A percentile compares a stretch with the other conserved stretches of the same genome.
Conservation (phyloP, 2,329 filamentous ascomycete genomes). For the Ophiocordyceps robertsii region DNA sequence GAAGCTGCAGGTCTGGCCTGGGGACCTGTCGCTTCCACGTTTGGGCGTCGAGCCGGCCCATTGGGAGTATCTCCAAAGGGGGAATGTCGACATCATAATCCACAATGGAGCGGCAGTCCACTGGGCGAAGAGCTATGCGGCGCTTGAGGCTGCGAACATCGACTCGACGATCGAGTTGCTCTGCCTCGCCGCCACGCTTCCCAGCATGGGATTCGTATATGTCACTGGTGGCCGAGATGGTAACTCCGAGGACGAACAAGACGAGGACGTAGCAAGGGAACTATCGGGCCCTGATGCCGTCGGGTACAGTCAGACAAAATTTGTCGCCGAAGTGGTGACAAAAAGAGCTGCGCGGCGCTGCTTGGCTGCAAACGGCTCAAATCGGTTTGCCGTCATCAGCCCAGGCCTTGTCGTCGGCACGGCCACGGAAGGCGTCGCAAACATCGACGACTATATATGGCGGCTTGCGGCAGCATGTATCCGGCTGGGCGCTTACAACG, state of each 20-base stretch:
- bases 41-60: not conserved
- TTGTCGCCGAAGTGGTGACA: conserved; percentile 9
- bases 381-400: not conserved
- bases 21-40: conserved; percentile 1
- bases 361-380: not conserved
- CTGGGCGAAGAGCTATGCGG: conserved; percentile 2
- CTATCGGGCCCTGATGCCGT: conserved; percentile 1
- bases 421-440: conserved; percentile 8
- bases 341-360: conserved; percentile 6
- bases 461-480: conserved; percentile 6
- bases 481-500: conserved; percentile 5
- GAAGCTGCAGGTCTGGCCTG: conserved; percentile 5
- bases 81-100: conserved; percentile 2
- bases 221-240: conserved; percentile 1
- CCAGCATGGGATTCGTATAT: conserved; percentile 1
- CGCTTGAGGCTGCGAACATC: conserved; percentile 4
- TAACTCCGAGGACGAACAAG: not conserved
- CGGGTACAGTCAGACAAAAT: conserved; percentile 11
- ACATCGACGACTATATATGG: conserved; percentile 9
- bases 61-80: not conserved
- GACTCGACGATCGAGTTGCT: conserved; percentile 3
- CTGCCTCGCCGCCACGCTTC: not conserved
- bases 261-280: conserved; percentile 1
- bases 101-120: conserved; percentile 6
- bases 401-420: conserved; percentile 9